phyloP scores from a whole-genome alignment of 148 eudicot genomes.

The Nyssa sinensis region DNA sequence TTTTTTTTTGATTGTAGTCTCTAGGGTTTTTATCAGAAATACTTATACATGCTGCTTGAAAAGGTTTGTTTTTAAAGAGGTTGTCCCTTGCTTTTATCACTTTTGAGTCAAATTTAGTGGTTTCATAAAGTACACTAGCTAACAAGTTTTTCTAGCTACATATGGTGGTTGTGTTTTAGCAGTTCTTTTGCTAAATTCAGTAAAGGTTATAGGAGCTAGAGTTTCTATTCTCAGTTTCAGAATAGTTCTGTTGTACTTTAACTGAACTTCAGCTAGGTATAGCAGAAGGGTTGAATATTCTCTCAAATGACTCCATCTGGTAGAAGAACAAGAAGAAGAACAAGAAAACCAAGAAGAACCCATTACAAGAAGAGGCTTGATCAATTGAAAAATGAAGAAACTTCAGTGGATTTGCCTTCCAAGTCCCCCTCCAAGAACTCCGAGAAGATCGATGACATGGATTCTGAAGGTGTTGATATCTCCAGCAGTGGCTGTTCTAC shows the following conservation, averaged over 20 bases:
- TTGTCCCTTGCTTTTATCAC: not conserved
- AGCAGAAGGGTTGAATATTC: not conserved
- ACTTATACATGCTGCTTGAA: not conserved
- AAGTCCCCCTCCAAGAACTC: not conserved
- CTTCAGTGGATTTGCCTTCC: not conserved
- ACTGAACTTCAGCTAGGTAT: not conserved
- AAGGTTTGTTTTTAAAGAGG: too few species aligned
- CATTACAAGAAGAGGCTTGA: constrained; percentile 6
- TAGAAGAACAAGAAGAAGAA: constrained; percentile 5
- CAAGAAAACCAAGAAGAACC: constrained; percentile 11
- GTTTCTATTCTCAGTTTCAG: not conserved
- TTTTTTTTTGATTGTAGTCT: not conserved
- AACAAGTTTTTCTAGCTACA: too few species aligned
- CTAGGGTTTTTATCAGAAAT: not conserved
- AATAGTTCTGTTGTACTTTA: too few species aligned
- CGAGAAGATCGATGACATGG: not conserved
- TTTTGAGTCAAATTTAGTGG: not conserved
- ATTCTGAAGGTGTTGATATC: not conserved
- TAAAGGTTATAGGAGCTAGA: not conserved
- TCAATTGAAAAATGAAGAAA: constrained; percentile 7
- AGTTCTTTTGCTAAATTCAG: not conserved
- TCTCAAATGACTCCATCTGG: constrained; percentile 15
- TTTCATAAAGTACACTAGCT: not conserved
- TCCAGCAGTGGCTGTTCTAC: constrained; percentile 24
- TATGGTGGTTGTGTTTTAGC: too few species aligned